Percentiles rank a stretch among this genome's conserved stretches.
These are phyloP conservation scores for Skeletonema marinoi DNA, from an alignment of 108 stramenopile species.

Conservation along the genomic window DNA sequence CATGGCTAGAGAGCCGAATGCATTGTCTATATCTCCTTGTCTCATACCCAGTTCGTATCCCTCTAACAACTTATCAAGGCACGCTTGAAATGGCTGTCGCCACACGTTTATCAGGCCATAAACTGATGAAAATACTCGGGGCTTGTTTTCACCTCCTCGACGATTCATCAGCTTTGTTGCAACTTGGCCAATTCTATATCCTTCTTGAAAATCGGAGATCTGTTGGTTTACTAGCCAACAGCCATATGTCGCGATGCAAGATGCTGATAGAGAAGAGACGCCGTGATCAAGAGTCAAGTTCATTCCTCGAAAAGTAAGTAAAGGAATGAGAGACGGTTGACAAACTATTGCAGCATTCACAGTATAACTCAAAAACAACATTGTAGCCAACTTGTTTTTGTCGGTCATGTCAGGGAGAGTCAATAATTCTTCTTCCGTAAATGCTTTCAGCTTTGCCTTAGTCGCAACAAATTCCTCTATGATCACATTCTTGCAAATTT, in stretches of 20 bases:
- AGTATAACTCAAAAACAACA: not conserved
- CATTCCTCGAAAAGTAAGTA: not conserved
- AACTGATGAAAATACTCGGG: not conserved
- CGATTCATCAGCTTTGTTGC: not conserved
- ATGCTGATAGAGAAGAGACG: not conserved
- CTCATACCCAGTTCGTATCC: not conserved
- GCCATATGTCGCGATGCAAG: not conserved
- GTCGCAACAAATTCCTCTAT: not conserved
- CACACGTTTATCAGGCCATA: not conserved
- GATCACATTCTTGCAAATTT: not conserved
- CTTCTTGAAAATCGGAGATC: not conserved
- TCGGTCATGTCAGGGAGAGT: not conserved
- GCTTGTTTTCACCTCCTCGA: not conserved
- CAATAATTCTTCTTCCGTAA: not conserved
- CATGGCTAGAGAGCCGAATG: not conserved
- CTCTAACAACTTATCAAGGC: not conserved
- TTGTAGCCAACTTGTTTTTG: not conserved
- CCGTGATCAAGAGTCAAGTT: not conserved
- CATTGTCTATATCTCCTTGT: not conserved
- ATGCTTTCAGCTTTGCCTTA: not conserved
- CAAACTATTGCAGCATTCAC: not conserved
- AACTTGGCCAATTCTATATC: not conserved
- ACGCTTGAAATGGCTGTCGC: not conserved
- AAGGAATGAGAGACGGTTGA: not conserved
- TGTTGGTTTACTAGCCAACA: not conserved